A percentile compares a stretch with the other conserved stretches of the same genome.
These are phyloP conservation scores for Pichia pseudocactophila DNA, from an alignment of 805 yeast genomes.

Conservation along the genomic window DNA sequence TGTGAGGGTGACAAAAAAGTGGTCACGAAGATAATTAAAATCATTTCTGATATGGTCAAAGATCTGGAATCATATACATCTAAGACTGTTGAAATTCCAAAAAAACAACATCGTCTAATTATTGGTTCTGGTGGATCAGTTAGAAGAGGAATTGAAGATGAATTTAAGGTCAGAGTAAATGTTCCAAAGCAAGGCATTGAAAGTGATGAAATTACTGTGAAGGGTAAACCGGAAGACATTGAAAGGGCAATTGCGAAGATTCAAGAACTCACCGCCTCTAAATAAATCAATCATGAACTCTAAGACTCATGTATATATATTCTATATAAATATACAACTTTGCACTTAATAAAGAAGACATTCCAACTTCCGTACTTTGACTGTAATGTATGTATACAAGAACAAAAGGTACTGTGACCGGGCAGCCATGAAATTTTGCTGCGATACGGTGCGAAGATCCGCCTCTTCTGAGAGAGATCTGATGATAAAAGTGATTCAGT, in stretches of 20 bases:
- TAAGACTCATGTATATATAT: too few relatives aligned
- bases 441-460: too few relatives aligned
- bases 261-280: conserved; percentile 36
- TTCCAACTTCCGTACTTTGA: too few relatives aligned
- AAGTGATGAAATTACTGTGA: conserved; percentile 43
- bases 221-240: conserved; percentile 60
- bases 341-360: too few relatives aligned
- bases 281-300: too few relatives aligned
- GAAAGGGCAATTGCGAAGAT: conserved; percentile 57
- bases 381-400: too few relatives aligned
- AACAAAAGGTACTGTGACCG: too few relatives aligned
- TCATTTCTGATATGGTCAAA: conserved; percentile 52
- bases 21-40: conserved; percentile 58
- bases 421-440: too few relatives aligned
- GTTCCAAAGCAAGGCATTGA: conserved; percentile 56
- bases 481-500: too few relatives aligned
- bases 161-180: conserved; percentile 51
- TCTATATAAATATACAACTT: too few relatives aligned
- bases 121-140: conserved; percentile 77
- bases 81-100: conserved; percentile 50
- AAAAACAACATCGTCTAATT: conserved; percentile 63
- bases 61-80: conserved; percentile 52
- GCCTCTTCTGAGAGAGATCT: too few relatives aligned
- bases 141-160: conserved; percentile 64
- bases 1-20: conserved; percentile 68